Base-by-base conservation (phyloP, 1,284 basidiomycete species). In the Volvariella surrecta region DNA sequence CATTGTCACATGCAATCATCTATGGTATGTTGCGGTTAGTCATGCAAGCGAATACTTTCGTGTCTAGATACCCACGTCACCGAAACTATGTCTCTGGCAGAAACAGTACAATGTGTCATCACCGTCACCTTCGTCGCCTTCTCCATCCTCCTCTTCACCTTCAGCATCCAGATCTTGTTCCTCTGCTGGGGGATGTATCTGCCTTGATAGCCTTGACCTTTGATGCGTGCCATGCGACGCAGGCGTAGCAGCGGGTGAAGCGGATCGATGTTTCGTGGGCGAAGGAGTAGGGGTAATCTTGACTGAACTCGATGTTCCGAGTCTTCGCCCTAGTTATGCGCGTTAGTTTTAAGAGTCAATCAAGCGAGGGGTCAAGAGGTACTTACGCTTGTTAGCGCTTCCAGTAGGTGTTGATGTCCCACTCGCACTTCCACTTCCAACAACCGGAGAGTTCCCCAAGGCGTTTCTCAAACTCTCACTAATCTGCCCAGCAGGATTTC, bases 1-100 rank as follows among this genome's bases (percentile, higher is more conserved):
- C 66, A 47, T 70, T 70, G 48, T 71, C 69, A 44, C 69, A 71
- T 1, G 67, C 69, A 51, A 71, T 70, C 69, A 71, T 71, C 69
- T 71, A 45, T 6, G 47, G 28, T 6, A 43, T 46, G 1, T n/a
- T 32, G 40, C 21, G 44, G 24, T 24, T 22, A 35, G 30, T 40
- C 9, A 16, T 11, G 11, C 8, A 18, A 19, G 35, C 17, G 3
- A 42, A 16, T 10, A 13, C 24, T 28, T 34, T 39, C 19, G 19
- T n/a, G 44, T 32, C 43, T 17, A 40, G 30, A 21, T 1, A 53
- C 62, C 42, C 40, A 71, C 68, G 47, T 71, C 70, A 35, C 70
- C 70, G 46, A 68, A 71, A 47, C 70, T 73, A 47, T 62, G 64
- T 48, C 66, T 69, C 51, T 67, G 68, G 44, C 70, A 73, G 58